phyloP scores from a whole-genome alignment of 352 stramenopile genomes.

The Globisporangium apiculatum region DNA sequence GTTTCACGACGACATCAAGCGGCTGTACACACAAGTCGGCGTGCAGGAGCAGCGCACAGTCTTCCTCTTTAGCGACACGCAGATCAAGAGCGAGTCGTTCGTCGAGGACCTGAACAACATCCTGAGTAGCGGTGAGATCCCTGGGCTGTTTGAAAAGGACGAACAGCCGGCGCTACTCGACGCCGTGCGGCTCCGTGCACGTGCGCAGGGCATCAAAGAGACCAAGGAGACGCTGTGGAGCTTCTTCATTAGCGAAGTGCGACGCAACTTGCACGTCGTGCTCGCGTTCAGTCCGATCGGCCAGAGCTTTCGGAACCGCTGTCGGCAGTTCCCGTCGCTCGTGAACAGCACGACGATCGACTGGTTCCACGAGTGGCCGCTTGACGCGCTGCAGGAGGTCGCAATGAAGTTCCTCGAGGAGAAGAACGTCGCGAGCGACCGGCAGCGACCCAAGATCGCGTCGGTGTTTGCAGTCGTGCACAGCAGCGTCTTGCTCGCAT shows the following conservation, averaged over 20 bases:
- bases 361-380: conserved; percentile 91
- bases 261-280: conserved; percentile 90
- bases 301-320: conserved; percentile 74
- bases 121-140: conserved; percentile 88
- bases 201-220: conserved; percentile 76
- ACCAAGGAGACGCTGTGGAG: conserved; percentile 87
- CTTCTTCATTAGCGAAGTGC: conserved; percentile 91
- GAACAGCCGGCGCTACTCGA: conserved; percentile 85
- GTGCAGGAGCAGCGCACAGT: conserved; percentile 80
- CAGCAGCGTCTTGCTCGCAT: conserved; percentile 78
- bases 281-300: conserved; percentile 90
- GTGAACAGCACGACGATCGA: conserved; percentile 94
- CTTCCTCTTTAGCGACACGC: conserved; percentile 92
- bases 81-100: conserved; percentile 93
- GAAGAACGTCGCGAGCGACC: conserved; percentile 69
- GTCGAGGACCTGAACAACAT: conserved; percentile 93
- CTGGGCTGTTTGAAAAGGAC: conserved; percentile 90
- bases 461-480: conserved; percentile 88
- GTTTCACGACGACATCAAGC: conserved; percentile 93
- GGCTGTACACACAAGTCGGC: conserved; percentile 75
- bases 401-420: conserved; percentile 91
- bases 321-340: conserved; percentile 89
- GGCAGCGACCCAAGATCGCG: conserved; percentile 76
- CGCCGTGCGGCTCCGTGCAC: conserved; percentile 55
- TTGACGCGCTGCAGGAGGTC: conserved; percentile 90